These are phyloP conservation scores for Colletotrichum tropicale DNA, from an alignment of 2,329 filamentous ascomycete genomes.

Conservation along the genomic window DNA sequence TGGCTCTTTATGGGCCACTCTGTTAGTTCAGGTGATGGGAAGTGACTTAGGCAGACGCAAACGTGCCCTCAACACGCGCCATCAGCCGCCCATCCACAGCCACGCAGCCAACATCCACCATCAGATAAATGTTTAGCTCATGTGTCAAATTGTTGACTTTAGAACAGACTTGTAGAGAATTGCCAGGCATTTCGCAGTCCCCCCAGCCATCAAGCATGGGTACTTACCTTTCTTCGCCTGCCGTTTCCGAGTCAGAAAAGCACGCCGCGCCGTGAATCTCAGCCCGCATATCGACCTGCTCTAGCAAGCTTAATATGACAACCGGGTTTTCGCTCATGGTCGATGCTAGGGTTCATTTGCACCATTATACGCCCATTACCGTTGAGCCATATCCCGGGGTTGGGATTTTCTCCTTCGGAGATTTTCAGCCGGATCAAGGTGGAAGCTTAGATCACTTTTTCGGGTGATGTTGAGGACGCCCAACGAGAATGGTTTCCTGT, in stretches of 20 bases:
- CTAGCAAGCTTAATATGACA: background rate
- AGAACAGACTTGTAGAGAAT: background rate
- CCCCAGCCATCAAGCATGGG: background rate
- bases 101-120: background rate
- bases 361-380: background rate
- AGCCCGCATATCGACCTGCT: background rate
- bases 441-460: background rate
- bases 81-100: background rate
- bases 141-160: rapidly evolving
- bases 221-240: background rate
- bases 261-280: background rate
- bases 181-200: background rate
- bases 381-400: too few relatives aligned
- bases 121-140: background rate
- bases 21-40: background rate
- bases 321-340: background rate
- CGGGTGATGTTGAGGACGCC: background rate
- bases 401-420: too few relatives aligned
- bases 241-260: too few relatives aligned
- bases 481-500: background rate
- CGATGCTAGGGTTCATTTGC: rapidly evolving
- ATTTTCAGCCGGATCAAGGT: background rate
- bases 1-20: rapidly evolving
- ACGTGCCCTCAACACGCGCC: background rate
- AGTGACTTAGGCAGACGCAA: background rate